These are phyloP conservation scores for Olyra latifolia DNA, from an alignment of 176 grass and related monocot species.

Conservation along the genomic window DNA sequence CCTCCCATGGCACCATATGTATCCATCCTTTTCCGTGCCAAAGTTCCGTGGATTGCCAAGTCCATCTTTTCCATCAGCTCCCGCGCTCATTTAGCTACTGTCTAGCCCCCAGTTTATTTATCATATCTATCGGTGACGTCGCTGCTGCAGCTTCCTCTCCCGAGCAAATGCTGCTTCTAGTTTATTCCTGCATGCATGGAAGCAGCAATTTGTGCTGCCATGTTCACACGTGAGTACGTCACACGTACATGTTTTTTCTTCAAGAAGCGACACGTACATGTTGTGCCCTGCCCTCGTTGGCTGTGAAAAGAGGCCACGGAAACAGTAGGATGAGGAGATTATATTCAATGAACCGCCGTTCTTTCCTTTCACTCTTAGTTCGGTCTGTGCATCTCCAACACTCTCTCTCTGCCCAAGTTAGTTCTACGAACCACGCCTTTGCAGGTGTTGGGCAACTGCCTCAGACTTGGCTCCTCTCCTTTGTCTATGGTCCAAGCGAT, in stretches of 20 bases:
- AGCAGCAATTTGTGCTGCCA: too few species aligned
- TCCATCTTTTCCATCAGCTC: conserved; percentile 18
- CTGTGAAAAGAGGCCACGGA: neutral
- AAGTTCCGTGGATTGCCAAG: conserved; percentile 16
- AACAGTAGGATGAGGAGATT: neutral
- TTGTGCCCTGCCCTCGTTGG: neutral
- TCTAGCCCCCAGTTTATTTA: neutral
- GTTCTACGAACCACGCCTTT: too few species aligned
- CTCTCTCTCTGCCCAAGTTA: too few species aligned
- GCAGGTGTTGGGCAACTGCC: too few species aligned
- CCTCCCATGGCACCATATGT: neutral
- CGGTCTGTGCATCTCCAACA: too few species aligned
- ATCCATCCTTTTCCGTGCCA: neutral
- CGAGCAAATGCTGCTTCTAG: too few species aligned
- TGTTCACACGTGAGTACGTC: too few species aligned
- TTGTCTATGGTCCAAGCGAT: too few species aligned
- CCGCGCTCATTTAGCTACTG: neutral
- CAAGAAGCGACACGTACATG: too few species aligned
- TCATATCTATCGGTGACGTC: neutral
- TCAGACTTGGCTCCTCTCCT: too few species aligned
- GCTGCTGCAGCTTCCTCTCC: neutral
- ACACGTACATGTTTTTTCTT: too few species aligned
- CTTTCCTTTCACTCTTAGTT: neutral
- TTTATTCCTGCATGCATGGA: neutral
- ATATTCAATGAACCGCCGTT: neutral